Percentiles rank a stretch among this genome's conserved stretches.
phyloP scores from a whole-genome alignment of 331 rosid genomes.

The Ulmus americana region DNA sequence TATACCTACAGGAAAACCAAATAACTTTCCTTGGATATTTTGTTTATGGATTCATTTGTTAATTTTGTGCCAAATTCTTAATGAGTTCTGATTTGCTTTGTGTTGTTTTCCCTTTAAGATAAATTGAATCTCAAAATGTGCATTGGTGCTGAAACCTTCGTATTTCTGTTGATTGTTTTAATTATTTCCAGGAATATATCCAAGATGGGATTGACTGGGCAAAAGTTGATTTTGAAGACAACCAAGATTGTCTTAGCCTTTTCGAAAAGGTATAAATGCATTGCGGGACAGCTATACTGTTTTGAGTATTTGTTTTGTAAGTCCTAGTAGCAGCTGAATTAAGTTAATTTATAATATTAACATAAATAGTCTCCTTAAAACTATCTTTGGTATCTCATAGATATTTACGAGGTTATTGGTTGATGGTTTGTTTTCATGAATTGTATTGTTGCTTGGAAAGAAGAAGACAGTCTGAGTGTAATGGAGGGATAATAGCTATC shows the following conservation, averaged over 20 bases:
- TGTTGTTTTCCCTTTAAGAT: background rate
- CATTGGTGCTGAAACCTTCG: slow-evolving; percentile 1
- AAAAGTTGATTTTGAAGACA: slow-evolving; percentile 97
- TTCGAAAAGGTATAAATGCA: slow-evolving; percentile 67
- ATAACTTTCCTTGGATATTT: background rate
- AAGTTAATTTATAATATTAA: no score
- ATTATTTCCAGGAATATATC: slow-evolving; percentile 68
- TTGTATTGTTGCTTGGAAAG: no score
- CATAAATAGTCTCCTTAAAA: no score
- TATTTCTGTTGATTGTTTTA: slow-evolving; percentile 13
- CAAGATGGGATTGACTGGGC: slow-evolving; percentile 99
- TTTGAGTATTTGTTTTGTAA: no score
- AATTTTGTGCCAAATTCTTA: background rate
- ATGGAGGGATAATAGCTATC: no score
- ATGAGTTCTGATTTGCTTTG: background rate
- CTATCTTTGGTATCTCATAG: no score
- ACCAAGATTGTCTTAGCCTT: slow-evolving; percentile 91
- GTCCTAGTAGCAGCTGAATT: no score
- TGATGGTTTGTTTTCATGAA: no score
- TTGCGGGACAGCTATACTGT: no score
- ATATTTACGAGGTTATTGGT: no score
- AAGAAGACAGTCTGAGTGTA: no score
- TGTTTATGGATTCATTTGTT: background rate
- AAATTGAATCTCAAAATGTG: background rate
- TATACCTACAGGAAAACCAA: background rate